These are phyloP conservation scores for Ceratobasidium sp. DNA, from an alignment of 1,284 basidiomycete species.

Conservation along the genomic window DNA sequence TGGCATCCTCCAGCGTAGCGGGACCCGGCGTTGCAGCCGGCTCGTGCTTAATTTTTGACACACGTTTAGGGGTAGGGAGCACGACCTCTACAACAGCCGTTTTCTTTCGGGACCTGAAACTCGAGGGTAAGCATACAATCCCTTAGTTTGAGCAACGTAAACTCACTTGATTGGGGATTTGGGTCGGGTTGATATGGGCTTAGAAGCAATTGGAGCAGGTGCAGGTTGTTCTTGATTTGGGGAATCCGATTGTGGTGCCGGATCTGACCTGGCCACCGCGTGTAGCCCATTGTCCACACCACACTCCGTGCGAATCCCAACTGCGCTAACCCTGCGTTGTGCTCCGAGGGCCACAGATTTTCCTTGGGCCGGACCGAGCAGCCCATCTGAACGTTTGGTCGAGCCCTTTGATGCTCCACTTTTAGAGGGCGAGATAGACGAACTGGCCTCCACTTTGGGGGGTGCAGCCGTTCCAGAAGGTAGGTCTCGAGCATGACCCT, in stretches of 20 bases:
- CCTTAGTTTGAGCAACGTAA: not conserved
- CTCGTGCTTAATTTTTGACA: not conserved
- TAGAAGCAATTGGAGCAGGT: not conserved
- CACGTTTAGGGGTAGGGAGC: not conserved
- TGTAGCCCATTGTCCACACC: not conserved
- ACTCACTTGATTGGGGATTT: constrained; percentile 12
- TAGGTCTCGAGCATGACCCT: no score
- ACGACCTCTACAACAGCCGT: constrained; percentile 25
- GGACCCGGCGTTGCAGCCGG: not conserved
- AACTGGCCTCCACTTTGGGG: not conserved
- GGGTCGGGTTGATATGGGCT: not conserved
- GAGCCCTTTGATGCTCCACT: no score
- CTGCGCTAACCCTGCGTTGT: not conserved
- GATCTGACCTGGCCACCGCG: not conserved
- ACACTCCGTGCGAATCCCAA: not conserved
- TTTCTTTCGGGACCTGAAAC: constrained; percentile 14
- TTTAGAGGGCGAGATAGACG: not conserved
- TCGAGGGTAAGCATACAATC: not conserved
- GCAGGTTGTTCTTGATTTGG: not conserved
- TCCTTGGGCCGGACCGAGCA: no score
- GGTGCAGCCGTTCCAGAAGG: no score
- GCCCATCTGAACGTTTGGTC: no score
- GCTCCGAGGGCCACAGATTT: no score
- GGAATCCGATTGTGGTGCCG: not conserved
- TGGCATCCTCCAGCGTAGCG: not conserved